Evolutionary conservation across 2,329 filamentous ascomycete genomes (phyloP).

Genomic region (Drechmeria coniospora): DNA sequence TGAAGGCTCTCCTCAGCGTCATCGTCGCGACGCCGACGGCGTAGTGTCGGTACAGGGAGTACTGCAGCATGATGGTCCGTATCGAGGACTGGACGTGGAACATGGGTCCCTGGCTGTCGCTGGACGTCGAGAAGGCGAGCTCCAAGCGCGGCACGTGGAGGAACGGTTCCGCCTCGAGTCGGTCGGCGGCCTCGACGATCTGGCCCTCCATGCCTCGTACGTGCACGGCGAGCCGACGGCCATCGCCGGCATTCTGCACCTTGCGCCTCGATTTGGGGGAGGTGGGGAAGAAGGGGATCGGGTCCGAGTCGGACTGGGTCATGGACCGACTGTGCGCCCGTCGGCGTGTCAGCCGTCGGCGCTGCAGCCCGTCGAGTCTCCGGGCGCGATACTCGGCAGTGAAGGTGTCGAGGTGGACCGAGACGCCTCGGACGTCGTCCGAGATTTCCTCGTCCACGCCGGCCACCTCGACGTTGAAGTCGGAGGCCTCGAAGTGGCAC

Average conservation of each 20-base stretch:
- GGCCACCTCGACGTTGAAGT: constrained; percentile 82
- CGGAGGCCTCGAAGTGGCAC: constrained; percentile 70
- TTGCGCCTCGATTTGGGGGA: constrained; percentile 33
- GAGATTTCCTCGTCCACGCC: constrained; percentile 77
- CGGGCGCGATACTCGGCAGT: constrained; percentile 80
- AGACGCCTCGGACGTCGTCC: constrained; percentile 64
- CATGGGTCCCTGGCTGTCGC: constrained; percentile 73
- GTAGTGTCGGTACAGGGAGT: constrained; percentile 90
- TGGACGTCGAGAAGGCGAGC: constrained; percentile 67
- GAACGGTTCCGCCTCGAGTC: constrained; percentile 74
- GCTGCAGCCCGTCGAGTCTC: constrained; percentile 48
- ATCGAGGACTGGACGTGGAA: constrained; percentile 76
- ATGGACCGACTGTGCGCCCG: constrained; percentile 60
- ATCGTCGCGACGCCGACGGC: constrained; percentile 67
- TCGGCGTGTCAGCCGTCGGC: constrained; percentile 45
- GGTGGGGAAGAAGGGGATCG: constrained; percentile 16
- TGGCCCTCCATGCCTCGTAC: constrained; percentile 76
- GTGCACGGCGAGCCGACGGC: constrained; percentile 66
- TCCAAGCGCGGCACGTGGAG: constrained; percentile 77
- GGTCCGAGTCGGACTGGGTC: constrained; percentile 53
- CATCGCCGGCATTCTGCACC: constrained; percentile 49
- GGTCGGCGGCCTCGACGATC: constrained; percentile 75
- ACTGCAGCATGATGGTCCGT: constrained; percentile 66
- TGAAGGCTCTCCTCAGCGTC: constrained; percentile 58
- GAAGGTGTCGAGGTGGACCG: constrained; percentile 76